Base-by-base conservation (phyloP, 169 alveolate genomes). In the Plasmodium coatneyi region DNA sequence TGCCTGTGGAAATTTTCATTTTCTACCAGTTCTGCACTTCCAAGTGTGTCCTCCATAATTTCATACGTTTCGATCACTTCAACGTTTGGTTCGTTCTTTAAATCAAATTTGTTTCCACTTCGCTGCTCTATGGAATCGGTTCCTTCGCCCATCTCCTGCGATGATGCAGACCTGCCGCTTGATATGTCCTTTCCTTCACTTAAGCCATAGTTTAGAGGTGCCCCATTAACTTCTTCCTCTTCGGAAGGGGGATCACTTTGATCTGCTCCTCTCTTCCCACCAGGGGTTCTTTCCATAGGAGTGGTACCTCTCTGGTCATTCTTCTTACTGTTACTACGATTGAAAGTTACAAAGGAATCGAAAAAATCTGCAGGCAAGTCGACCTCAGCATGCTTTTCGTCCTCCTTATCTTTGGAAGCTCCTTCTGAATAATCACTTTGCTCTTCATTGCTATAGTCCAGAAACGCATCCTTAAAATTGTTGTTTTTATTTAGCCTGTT, bases 41-140 rank as follows among this genome's bases (percentile, higher is more conserved):
- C 83, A 28, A 19, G 32, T 9, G 49, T 39, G 3, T 74, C 70
- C 32, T 84, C 93, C 52, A 60, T 84, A 36, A 84, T 84, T 84
- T 84, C 93, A 60, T 84, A 84, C 22, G 84, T 84, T 49, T 84
- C 93, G 34, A 84, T 16, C 36, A 84, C 70, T 54, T 84, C 93
- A 10, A 84, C 84, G 36, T 84, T 22, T 7, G 78, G 70, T 22
- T 71, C 76, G 7, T 84, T 71, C 14, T 74, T 49, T 32, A 34
- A 4, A 32, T 41, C 52, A 46, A 46, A 19, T 28, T 30, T 2
- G n/a, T 84, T 74, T 32, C 25, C 66, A 2, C 52, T 32, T 60
- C 3, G 74, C 1, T 60, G 7, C 14, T 3, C 74, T 25, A 19
- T 60, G 32, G 12, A 4, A 0, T 16, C 3, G 28, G 12, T 60